Evolutionary conservation across 768 basidiomycete genomes (phyloP), one percentile per base, ranked within the genome.

Genomic region (Boletus rubescentipes): DNA sequence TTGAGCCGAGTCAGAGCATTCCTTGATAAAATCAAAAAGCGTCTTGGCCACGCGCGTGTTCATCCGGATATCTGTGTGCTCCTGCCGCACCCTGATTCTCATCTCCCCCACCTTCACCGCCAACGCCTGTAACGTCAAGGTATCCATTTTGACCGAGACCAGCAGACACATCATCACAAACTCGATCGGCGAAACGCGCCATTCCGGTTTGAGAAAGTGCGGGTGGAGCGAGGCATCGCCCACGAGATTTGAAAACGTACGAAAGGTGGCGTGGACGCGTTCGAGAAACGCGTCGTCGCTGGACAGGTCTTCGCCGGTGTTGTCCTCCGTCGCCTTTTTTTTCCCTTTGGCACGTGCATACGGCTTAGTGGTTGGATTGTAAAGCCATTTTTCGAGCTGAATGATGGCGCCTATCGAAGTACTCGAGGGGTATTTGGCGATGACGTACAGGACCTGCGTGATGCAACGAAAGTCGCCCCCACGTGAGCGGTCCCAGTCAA

Each of bases 101-200:
- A 92, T 81, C 15, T 67, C 68, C 9, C 64, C 64, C 5, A 87
- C 75, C 0, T 75, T 77, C 18, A 63, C 57, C 1, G 79, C 73
- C 37, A 89, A 61, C 64, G 77, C 75, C 0, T 55, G 57, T 55
- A 73, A 37, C 3, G 72, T 63, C 51, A 80, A 58, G 11, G 47
- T 63, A 14, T 73, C 68, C 67, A 76, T 82, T 49, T 78, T 73
- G n/a, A 75, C 65, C 12, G 77, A 75, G 15, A 89, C 78, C 20
- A 90, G 67, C 4, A 87, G 60, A 20, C 73, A 74, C 44, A 81
- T 78, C 57, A 78, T 71, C 43, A 87, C 75, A 57, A 91, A 82
- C 65, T 91, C 89, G 37, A 89, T 73, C 0, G 89, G 89, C 0
- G 87, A 77, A 1, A 90, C 74, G 36, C 83, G 84, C 58, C 69